phyloP scores from a whole-genome alignment of 192 early-diverging fungal species.

The Gaertneriomyces sp. region DNA sequence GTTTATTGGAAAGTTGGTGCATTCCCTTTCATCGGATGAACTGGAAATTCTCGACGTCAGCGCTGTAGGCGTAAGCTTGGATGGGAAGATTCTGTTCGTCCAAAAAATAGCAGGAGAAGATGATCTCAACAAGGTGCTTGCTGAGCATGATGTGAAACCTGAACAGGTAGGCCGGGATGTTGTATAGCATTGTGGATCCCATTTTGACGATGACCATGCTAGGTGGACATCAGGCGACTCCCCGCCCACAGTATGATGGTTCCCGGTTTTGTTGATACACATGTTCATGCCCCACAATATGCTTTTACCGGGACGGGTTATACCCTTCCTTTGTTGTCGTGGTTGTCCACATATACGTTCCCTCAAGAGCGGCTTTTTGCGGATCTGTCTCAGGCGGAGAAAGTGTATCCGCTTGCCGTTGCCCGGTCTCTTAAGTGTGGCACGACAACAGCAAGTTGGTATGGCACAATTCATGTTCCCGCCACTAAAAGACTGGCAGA shows the following conservation, averaged over 20 bases:
- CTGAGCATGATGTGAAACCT: background rate
- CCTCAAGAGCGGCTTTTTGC: slow-evolving; percentile 75
- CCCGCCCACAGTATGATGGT: slow-evolving; percentile 66
- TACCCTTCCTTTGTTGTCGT: slow-evolving; percentile 84
- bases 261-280: slow-evolving; percentile 91
- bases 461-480: slow-evolving; percentile 83
- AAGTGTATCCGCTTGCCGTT: slow-evolving; percentile 68
- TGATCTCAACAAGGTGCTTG: too few relatives aligned
- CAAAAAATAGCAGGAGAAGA: slow-evolving; percentile 2
- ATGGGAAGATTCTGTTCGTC: slow-evolving; percentile 67
- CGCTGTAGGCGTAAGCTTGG: slow-evolving; percentile 58
- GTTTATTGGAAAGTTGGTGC: slow-evolving; percentile 58
- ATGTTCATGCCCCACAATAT: slow-evolving; percentile 92
- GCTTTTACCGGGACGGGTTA: slow-evolving; percentile 83
- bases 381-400: slow-evolving; percentile 61
- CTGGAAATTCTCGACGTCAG: slow-evolving; percentile 66
- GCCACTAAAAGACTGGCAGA: slow-evolving; percentile 70
- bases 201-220: too few relatives aligned
- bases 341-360: slow-evolving; percentile 90
- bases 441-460: slow-evolving; percentile 90
- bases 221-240: background rate
- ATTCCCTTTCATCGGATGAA: slow-evolving; percentile 58
- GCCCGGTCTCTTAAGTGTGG: slow-evolving; percentile 70
- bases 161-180: too few relatives aligned
- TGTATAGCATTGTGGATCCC: too few relatives aligned